These are phyloP conservation scores for Diutina siamensis DNA, from an alignment of 1,139 yeast species.

Conservation along the genomic window DNA sequence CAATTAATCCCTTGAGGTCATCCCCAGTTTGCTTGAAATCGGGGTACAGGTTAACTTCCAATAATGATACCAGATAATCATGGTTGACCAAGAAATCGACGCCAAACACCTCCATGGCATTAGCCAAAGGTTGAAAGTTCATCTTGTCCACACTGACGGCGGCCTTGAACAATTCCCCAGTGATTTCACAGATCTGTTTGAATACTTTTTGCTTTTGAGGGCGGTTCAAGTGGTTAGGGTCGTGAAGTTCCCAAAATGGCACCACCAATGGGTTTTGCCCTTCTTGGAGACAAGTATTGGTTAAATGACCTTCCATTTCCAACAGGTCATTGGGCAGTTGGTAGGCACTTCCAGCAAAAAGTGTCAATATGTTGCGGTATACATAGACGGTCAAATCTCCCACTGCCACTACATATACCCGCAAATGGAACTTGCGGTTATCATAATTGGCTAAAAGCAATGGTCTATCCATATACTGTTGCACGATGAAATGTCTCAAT, in stretches of 20 bases:
- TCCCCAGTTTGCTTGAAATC: conserved; percentile 94
- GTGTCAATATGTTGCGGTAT: conserved; percentile 63
- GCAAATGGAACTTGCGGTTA: conserved; percentile 75
- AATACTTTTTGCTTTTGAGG: conserved; percentile 30
- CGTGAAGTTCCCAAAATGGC: conserved; percentile 52
- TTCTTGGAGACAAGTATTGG: conserved; percentile 85
- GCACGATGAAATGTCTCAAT: conserved; percentile 82
- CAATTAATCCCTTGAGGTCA: conserved; percentile 53
- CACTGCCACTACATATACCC: conserved; percentile 70
- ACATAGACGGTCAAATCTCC: conserved; percentile 74
- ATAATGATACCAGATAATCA: conserved; percentile 40
- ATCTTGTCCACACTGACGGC: conserved; percentile 70
- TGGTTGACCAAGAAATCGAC: conserved; percentile 70
- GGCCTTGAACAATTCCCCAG: conserved; percentile 70
- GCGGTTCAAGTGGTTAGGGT: conserved; percentile 19
- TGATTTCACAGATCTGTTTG: conserved; percentile 45
- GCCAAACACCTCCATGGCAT: conserved; percentile 83
- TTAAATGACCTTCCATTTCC: conserved; percentile 58
- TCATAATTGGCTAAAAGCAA: conserved; percentile 48
- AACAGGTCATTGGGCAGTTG: conserved; percentile 21
- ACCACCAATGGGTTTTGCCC: conserved; percentile 39
- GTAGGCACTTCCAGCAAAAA: conserved; percentile 59
- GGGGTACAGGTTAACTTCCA: conserved; percentile 90
- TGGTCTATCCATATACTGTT: conserved; percentile 62
- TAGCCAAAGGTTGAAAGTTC: conserved; percentile 77